Conservation (phyloP, 2,329 filamentous ascomycete species). For the Microascus cirrosus region DNA sequence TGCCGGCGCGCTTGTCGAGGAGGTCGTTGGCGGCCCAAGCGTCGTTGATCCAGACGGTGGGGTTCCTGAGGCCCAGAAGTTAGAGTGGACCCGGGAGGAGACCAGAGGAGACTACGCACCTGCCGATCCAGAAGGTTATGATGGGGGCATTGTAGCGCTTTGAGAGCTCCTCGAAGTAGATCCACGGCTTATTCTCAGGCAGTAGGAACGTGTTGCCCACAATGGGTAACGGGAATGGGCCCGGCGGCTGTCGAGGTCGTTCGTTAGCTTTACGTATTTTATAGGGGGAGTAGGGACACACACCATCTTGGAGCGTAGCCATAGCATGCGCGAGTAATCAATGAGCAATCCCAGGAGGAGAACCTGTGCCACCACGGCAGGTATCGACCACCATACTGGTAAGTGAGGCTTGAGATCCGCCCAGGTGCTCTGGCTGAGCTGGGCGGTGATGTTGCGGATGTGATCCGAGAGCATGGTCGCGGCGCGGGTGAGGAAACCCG, state of each 20-base stretch:
- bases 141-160: conserved; percentile 34
- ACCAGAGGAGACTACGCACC: neutral
- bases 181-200: conserved; percentile 43
- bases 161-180: conserved; percentile 35
- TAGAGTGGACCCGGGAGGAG: neutral
- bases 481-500: too few relatives aligned
- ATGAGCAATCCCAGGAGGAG: conserved; percentile 14
- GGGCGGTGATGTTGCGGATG: neutral
- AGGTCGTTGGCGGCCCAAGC: conserved; percentile 38
- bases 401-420: neutral
- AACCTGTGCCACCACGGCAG: conserved; percentile 1
- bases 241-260: conserved; percentile 29
- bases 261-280: neutral
- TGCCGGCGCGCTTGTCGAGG: conserved; percentile 40
- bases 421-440: neutral
- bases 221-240: conserved; percentile 40
- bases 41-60: conserved; percentile 35
- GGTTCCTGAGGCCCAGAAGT: conserved; percentile 13
- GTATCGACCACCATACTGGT: neutral
- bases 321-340: conserved; percentile 38
- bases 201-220: conserved; percentile 45
- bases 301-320: conserved; percentile 34
- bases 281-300: too few relatives aligned
- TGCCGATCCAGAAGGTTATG: conserved; percentile 43
- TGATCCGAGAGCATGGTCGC: conserved; percentile 3